Evolutionary conservation across 1,284 basidiomycete species (phyloP), one percentile per base, ranked within the genome.

Genomic region (Sanghuangporus sanghuang): DNA sequence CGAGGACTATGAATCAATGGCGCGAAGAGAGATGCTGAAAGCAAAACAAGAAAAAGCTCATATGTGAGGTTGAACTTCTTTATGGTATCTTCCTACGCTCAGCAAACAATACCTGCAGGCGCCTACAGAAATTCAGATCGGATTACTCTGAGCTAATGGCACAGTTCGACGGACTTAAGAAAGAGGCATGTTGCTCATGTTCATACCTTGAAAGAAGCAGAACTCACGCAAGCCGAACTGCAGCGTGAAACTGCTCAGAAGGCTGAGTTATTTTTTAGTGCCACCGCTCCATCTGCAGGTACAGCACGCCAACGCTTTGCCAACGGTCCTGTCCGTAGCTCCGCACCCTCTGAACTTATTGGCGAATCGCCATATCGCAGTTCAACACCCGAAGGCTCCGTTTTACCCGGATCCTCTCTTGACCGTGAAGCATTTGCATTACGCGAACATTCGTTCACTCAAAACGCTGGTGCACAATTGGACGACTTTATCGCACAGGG

Each of bases 1-100:
- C 67, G 95, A 97, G 69, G 96, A 98, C 72, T 98, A 96, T 72
- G 95, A 97, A 71, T 90, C 92, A 11, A 95, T 98, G 92, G 93
- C 92, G 0, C 92, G 90, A 77, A 84, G 95, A 67, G 95, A 98
- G 75, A 93, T 97, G 71, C 92, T 96, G 60, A 93, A 93, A 69
- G 88, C 91, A 48, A 96, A 96, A 76, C 87, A 94, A 73, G 95
- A 96, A 78, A 98, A 98, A 77, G 96, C 95, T 0, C 82, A 91
- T 73, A 89, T 92, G 93, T 95, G 3, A 71, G 71, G 86, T 35
- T 77, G 12, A n/a, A 36, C 48, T 62, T 1, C 12, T 38, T 11
- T 11, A n/a, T 38, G 12, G 0, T 36, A 11, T n/a, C 32, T 7
- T 54, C 4, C 21, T 38, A 14, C 21, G 18, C 32, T 36, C 3